phyloP scores from a whole-genome alignment of 768 basidiomycete species.

The Gelatoporia subvermispora region DNA sequence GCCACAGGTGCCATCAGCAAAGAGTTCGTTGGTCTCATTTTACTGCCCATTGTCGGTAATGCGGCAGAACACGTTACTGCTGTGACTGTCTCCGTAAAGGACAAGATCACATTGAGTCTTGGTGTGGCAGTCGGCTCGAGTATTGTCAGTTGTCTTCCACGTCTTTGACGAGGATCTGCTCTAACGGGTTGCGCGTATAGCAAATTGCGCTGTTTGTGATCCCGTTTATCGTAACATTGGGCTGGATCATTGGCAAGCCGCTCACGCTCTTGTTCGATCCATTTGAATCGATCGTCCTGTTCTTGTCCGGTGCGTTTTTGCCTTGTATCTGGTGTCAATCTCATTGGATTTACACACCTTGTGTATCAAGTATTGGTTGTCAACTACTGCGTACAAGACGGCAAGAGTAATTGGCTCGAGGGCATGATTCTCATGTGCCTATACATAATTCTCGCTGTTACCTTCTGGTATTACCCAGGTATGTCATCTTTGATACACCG shows the following conservation, averaged over 20 bases:
- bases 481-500: slow-evolving; percentile 7
- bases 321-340: background rate
- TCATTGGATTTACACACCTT: background rate
- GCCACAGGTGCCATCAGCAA: slow-evolving; percentile 48
- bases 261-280: slow-evolving; percentile 83
- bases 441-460: slow-evolving; percentile 51
- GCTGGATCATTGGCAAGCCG: slow-evolving; percentile 80
- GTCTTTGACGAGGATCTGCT: background rate
- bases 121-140: slow-evolving; percentile 88
- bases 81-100: slow-evolving; percentile 86
- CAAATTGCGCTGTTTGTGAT: slow-evolving; percentile 86
- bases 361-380: slow-evolving; percentile 31
- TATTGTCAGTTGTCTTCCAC: slow-evolving; percentile 45
- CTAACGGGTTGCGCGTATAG: slow-evolving; percentile 28
- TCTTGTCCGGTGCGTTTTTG: slow-evolving; percentile 37
- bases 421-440: slow-evolving; percentile 70
- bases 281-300: slow-evolving; percentile 72
- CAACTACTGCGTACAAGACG: slow-evolving; percentile 84
- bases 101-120: slow-evolving; percentile 81
- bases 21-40: slow-evolving; percentile 82
- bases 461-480: slow-evolving; percentile 52
- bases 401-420: slow-evolving; percentile 87
- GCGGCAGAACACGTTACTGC: slow-evolving; percentile 92
- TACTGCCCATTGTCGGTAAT: slow-evolving; percentile 90
- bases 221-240: slow-evolving; percentile 75